Evolutionary conservation across 257 asterid genomes (phyloP).

Genomic region (Fraxinus pennsylvanica): DNA sequence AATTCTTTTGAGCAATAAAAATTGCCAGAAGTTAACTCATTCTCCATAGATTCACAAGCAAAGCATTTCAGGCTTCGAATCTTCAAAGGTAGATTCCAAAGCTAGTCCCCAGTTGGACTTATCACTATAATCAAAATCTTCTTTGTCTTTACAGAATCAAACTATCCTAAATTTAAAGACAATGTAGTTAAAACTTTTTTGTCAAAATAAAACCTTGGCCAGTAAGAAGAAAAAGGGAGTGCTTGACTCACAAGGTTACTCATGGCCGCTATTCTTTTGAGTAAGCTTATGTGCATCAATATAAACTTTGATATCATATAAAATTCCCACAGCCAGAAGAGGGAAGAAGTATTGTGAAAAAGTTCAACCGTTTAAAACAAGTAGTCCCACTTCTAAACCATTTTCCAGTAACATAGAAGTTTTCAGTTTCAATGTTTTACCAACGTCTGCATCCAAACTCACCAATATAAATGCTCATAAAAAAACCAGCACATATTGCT

Average conservation of each 20-base stretch:
- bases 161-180: constrained; percentile 14
- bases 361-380: constrained; percentile 8
- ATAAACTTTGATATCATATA: constrained; percentile 11
- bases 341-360: constrained; percentile 6
- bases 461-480: constrained; percentile 83
- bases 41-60: constrained; percentile 16
- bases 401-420: constrained; percentile 17
- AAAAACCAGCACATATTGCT: constrained; percentile 84
- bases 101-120: background rate
- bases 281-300: constrained; percentile 11
- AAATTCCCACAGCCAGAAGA: constrained; percentile 14
- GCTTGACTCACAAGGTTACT: constrained; percentile 14
- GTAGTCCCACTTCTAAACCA: constrained; percentile 16
- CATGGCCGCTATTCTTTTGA: constrained; percentile 6
- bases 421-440: constrained; percentile 21
- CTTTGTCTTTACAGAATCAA: background rate
- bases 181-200: background rate
- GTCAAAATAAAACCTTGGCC: constrained; percentile 1
- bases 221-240: background rate
- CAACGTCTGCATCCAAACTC: constrained; percentile 37
- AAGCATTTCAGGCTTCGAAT: constrained; percentile 19
- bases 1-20: constrained; percentile 25
- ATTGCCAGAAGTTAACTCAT: background rate
- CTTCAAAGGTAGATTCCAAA: constrained; percentile 19
- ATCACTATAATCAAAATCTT: constrained; percentile 11